Conservation (phyloP, 345 rosid species). For the Microthlaspi erraticum region DNA sequence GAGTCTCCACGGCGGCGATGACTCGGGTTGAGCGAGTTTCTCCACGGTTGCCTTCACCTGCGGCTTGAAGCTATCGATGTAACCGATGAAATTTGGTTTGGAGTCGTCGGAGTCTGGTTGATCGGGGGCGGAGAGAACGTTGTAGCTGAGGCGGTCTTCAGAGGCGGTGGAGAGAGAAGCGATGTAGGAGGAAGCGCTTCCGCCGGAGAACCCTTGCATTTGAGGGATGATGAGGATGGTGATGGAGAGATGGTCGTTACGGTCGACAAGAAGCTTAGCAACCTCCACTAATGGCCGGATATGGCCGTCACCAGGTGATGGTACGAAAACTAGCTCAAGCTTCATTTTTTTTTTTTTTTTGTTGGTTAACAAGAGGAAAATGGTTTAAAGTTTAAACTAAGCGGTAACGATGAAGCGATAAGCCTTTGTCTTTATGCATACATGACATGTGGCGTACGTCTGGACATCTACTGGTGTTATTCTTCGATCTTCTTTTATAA, state of each 20-base stretch:
- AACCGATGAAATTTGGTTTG: neutral
- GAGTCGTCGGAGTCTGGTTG: slow-evolving; percentile 5
- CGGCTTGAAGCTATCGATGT: slow-evolving; percentile 44
- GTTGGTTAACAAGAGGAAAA: neutral
- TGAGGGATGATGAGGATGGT: slow-evolving; percentile 53
- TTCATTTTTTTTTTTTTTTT: slow-evolving; percentile 18
- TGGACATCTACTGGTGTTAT: neutral
- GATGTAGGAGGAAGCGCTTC: slow-evolving; percentile 39
- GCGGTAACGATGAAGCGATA: slow-evolving; percentile 10
- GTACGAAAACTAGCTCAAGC: slow-evolving; percentile 52
- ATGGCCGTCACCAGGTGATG: slow-evolving; percentile 62
- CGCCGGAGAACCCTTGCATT: slow-evolving; percentile 24
- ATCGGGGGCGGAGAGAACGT: slow-evolving; percentile 39
- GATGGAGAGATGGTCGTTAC: slow-evolving; percentile 51
- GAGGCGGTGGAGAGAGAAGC: slow-evolving; percentile 39
- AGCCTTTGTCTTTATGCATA: neutral
- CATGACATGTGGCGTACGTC: neutral
- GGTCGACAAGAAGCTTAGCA: slow-evolving; percentile 52
- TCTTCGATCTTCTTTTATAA: neutral
- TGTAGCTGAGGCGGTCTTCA: slow-evolving; percentile 45
- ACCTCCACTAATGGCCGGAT: slow-evolving; percentile 49
- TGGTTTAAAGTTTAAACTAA: neutral
- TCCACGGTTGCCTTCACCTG: slow-evolving; percentile 44
- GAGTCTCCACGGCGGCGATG: slow-evolving; percentile 42
- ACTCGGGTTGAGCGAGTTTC: slow-evolving; percentile 23